These are phyloP conservation scores for Plasmodium falciparum DNA, from an alignment of 169 alveolate species.

Conservation along the genomic window DNA sequence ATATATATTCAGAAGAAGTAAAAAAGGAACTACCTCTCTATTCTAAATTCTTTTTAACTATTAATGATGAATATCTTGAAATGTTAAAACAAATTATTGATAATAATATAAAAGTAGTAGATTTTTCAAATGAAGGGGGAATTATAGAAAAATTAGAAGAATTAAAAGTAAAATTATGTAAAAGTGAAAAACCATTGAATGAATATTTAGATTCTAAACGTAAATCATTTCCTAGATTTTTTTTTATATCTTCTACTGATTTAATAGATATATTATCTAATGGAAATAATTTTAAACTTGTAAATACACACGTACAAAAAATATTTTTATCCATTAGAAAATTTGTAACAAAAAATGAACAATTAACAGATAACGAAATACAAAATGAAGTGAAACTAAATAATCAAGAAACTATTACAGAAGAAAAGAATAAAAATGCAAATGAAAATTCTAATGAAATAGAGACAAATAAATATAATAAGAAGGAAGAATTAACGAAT, in stretches of 20 bases:
- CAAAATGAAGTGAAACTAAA: conserved; percentile 30
- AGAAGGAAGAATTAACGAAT: neutral
- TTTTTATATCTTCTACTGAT: conserved; percentile 96
- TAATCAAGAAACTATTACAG: conserved; percentile 73
- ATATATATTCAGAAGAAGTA: conserved; percentile 97
- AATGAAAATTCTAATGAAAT: conserved; percentile 93
- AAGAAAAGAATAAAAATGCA: conserved; percentile 89
- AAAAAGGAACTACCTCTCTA: conserved; percentile 97
- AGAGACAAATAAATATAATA: conserved; percentile 78
- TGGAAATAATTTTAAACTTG: conserved; percentile 96
- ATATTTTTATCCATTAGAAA: conserved; percentile 94
- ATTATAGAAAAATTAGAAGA: conserved; percentile 90
- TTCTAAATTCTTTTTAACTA: conserved; percentile 94
- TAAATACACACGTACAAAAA: conserved; percentile 96
- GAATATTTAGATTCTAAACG: conserved; percentile 97
- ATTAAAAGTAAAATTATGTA: conserved; percentile 90
- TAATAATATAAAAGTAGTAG: conserved; percentile 79
- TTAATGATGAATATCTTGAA: conserved; percentile 94
- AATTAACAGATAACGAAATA: conserved; percentile 65
- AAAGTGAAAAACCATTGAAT: conserved; percentile 97
- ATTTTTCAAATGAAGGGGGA: conserved; percentile 91
- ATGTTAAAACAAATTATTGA: conserved; percentile 87
- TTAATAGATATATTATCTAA: conserved; percentile 95
- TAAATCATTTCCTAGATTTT: conserved; percentile 97
- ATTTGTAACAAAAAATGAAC: conserved; percentile 87